These are phyloP conservation scores for Vitis hybrid DNA, from an alignment of 177 flowering plant species.

Conservation along the genomic window DNA sequence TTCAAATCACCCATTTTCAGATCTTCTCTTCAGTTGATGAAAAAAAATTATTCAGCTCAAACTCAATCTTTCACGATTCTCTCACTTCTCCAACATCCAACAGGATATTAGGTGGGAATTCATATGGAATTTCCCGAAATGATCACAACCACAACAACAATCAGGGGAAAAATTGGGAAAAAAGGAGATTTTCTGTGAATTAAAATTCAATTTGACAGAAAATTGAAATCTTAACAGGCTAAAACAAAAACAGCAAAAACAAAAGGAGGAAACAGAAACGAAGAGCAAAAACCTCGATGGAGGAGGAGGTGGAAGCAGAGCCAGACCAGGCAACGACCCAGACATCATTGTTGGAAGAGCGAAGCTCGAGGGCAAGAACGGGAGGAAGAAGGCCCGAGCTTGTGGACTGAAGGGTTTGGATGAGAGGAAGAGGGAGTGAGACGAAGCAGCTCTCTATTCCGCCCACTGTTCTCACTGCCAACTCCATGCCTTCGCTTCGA, in stretches of 20 bases:
- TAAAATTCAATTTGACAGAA: background rate
- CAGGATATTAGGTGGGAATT: no score
- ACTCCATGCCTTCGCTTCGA: slow-evolving; percentile 45
- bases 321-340: slow-evolving; percentile 94
- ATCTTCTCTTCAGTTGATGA: no score
- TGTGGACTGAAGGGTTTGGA: slow-evolving; percentile 76
- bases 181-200: background rate
- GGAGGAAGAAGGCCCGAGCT: slow-evolving; percentile 43
- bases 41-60: no score
- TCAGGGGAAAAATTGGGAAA: no score
- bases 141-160: no score
- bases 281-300: slow-evolving; percentile 60
- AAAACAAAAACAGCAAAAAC: background rate
- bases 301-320: slow-evolving; percentile 64
- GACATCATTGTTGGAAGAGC: slow-evolving; percentile 25
- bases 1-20: no score
- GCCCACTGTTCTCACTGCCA: slow-evolving; percentile 58
- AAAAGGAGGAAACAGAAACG: background rate
- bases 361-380: slow-evolving; percentile 70
- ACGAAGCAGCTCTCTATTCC: slow-evolving; percentile 78
- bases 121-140: no score
- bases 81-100: no score
- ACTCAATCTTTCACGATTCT: no score
- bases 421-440: slow-evolving; percentile 67
- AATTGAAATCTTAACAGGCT: background rate